phyloP scores from a whole-genome alignment of 2,329 filamentous ascomycete genomes.

The Ampelomyces quisqualis region DNA sequence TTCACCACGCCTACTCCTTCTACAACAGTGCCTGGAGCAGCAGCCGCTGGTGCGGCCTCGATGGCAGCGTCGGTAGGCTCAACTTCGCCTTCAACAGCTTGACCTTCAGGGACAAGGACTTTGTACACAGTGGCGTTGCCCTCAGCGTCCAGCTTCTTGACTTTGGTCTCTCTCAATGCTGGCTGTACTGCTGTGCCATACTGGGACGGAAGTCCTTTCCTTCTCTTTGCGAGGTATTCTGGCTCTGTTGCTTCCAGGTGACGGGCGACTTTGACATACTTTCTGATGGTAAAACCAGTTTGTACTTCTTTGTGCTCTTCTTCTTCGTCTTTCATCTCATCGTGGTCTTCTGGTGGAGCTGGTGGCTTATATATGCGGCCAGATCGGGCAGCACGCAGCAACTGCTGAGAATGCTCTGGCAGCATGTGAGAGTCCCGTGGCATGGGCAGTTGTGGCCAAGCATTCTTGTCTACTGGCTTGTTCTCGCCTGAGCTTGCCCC shows the following conservation, averaged over 20 bases:
- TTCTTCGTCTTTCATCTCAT: conserved; percentile 49
- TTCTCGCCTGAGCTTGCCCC: conserved; percentile 67
- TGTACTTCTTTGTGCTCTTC: conserved; percentile 47
- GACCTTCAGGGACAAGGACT: conserved; percentile 76
- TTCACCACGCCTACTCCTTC: conserved; percentile 63
- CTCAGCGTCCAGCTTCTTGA: conserved; percentile 71
- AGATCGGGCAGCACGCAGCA: conserved; percentile 77
- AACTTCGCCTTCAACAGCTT: conserved; percentile 79
- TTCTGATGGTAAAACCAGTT: conserved; percentile 57
- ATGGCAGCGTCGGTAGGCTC: conserved; percentile 56
- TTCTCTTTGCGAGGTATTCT: conserved; percentile 63
- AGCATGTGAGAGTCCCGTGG: conserved; percentile 81
- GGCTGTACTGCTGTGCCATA: conserved; percentile 24
- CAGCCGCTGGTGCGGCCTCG: conserved; percentile 48
- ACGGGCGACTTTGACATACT: conserved; percentile 59
- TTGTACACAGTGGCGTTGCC: conserved; percentile 85
- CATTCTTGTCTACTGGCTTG: conserved; percentile 60
- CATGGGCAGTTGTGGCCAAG: conserved; percentile 82
- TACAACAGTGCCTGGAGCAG: conserved; percentile 60
- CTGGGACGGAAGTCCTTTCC: conserved; percentile 58
- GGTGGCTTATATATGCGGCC: conserved; percentile 74
- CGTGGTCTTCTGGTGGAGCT: conserved; percentile 64
- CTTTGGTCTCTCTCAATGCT: conserved; percentile 72
- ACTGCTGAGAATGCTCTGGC: conserved; percentile 74
- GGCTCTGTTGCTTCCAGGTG: conserved; percentile 60